Evolutionary conservation across 352 stramenopile genomes (phyloP), one percentile per base, ranked within the genome.

Genomic region (Pythium brassicae): DNA sequence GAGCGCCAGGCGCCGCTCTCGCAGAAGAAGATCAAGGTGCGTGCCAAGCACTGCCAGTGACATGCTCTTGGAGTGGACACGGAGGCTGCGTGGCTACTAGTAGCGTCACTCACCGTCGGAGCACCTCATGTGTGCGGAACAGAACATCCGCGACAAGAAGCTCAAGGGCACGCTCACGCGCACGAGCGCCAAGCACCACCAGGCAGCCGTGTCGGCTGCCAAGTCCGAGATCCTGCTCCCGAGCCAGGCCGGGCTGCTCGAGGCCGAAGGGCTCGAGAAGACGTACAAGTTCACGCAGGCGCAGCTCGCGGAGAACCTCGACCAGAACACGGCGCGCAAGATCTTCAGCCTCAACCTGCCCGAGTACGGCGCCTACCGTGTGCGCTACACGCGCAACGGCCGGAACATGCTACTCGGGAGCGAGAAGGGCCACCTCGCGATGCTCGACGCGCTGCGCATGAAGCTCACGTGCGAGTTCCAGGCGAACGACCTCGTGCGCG

Each of bases 351-450:
- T 99, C 26, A 77, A 96, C 44, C 71, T 99, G 66, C 72, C 75
- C 5, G 78, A 97, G 39, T 95, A 97, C 59, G 88, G 87, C 42
- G 86, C 97, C 4, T 99, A 99, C 74, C 80, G 75, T 17, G 78
- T 98, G 25, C 82, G 83, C 23, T 99, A 97, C 74, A 97, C 96
- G 61, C 83, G 94, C 55, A 99, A 98, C 53, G 97, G 97, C 11
- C 82, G 97, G 29, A 97, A 97, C 68, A 66, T 97, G 53, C 57
- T 99, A 35, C 76, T 99, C 29, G 91, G 91, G 35, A 97, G 97
- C 50, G 66, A 86, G 43, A 95, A 94, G 57, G 97, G 97, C 29
- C 97, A 99, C 77, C 54, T 99, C 32, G 92, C 92, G 9, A 72
- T 98, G 32, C 91, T 99, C 65, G 97, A 99, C 73, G 59, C 80